Evolutionary conservation across 106 monocot species (phyloP).

Genomic region (Dactylorhiza incarnata): DNA sequence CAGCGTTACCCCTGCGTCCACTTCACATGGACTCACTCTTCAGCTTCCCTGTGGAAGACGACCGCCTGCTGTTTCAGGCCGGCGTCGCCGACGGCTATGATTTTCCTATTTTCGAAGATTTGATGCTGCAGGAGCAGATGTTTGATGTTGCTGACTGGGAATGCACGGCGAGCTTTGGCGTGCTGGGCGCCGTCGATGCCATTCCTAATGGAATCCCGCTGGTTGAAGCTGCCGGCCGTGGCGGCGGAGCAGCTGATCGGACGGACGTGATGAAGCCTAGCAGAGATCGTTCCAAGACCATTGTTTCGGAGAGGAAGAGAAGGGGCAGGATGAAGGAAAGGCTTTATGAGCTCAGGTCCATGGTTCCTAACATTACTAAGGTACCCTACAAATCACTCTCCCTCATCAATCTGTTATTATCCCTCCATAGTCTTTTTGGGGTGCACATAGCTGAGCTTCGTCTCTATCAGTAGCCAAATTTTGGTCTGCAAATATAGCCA

Average conservation of each 20-base stretch:
- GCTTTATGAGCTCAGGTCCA: conserved; percentile 66
- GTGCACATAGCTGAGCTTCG: too few species aligned
- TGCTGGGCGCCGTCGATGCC: background rate
- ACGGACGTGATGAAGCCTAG: conserved; percentile 6
- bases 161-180: background rate
- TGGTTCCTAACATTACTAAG: conserved; percentile 89
- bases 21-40: background rate
- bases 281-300: conserved; percentile 57
- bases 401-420: too few species aligned
- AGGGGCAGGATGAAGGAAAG: conserved; percentile 70
- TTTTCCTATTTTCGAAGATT: background rate
- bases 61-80: background rate
- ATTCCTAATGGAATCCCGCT: background rate
- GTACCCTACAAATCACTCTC: conserved; percentile 6
- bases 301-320: conserved; percentile 58
- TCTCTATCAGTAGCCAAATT: too few species aligned
- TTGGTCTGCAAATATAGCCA: too few species aligned
- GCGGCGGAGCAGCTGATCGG: background rate
- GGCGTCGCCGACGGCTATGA: background rate
- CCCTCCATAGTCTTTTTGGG: too few species aligned
- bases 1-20: background rate
- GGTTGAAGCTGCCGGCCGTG: background rate
- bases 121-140: background rate
- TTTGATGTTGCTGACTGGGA: background rate
- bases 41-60: background rate